These are phyloP conservation scores for Dipodascopsis tothii DNA, from an alignment of 805 yeast genomes.

Conservation along the genomic window DNA sequence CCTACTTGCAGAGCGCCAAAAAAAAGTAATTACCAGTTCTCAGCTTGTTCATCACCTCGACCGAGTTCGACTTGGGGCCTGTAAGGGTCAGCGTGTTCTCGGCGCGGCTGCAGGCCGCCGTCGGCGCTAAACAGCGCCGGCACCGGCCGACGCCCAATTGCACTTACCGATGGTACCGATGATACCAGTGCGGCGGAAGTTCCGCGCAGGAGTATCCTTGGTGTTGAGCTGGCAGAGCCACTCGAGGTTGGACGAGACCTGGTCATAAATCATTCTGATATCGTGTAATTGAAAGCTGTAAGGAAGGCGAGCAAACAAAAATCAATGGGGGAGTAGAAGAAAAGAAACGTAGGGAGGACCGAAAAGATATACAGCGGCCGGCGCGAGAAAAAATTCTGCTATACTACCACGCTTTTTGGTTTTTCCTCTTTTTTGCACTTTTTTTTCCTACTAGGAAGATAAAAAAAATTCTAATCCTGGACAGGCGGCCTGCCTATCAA, in stretches of 20 bases:
- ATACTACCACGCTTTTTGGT: too few relatives aligned
- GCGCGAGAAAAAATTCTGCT: too few relatives aligned
- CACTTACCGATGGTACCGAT: conserved; percentile 81
- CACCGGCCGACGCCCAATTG: background rate
- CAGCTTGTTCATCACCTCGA: conserved; percentile 72
- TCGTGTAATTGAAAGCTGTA: too few relatives aligned
- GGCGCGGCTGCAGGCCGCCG: background rate
- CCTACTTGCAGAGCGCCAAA: too few relatives aligned
- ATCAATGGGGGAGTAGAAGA: too few relatives aligned
- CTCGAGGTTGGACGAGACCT: conserved; percentile 39
- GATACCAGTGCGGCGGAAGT: conserved; percentile 88
- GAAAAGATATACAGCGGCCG: background rate
- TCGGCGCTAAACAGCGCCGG: background rate
- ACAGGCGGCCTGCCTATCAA: too few relatives aligned
- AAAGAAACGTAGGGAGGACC: background rate
- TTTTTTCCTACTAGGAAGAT: too few relatives aligned
- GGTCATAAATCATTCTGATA: conserved; percentile 18
- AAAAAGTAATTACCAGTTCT: conserved; percentile 48
- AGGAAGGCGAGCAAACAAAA: too few relatives aligned
- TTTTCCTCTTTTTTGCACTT: too few relatives aligned
- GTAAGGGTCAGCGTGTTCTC: background rate
- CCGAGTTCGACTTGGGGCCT: conserved; percentile 90
- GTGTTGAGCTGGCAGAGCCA: conserved; percentile 81
- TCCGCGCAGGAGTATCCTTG: conserved; percentile 64
- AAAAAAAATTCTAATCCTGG: too few relatives aligned